Evolutionary conservation across 2,329 filamentous ascomycete species (phyloP).

Genomic region (Spiromastix sp.): DNA sequence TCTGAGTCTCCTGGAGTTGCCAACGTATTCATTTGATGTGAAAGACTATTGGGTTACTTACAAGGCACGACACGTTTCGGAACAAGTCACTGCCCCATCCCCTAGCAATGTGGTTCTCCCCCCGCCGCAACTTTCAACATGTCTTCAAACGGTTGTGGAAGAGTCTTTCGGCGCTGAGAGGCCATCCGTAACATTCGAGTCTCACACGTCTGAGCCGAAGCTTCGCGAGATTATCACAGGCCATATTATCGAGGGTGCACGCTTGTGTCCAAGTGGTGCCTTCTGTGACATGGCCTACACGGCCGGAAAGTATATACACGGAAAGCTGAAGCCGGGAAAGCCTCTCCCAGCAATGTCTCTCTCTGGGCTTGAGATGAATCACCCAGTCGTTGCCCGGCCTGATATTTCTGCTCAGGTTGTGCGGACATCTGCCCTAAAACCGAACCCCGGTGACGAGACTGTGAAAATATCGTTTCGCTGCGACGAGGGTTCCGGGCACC

Average conservation of each 20-base stretch:
- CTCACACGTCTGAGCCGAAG: conserved; percentile 12
- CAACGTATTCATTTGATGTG: conserved; percentile 57
- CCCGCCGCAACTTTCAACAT: conserved; percentile 1
- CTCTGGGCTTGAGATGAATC: conserved; percentile 14
- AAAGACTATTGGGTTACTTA: conserved; percentile 64
- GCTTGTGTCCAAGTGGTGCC: conserved; percentile 15
- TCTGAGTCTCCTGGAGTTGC: conserved; percentile 53
- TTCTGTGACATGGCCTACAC: conserved; percentile 20
- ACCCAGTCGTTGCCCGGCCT: conserved; percentile 13
- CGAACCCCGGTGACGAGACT: conserved; percentile 39
- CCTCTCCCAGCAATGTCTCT: conserved; percentile 13
- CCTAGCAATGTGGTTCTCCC: background rate
- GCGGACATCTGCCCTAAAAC: conserved; percentile 23
- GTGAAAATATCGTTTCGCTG: too few species aligned
- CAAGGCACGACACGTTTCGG: conserved; percentile 4
- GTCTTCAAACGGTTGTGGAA: conserved; percentile 11
- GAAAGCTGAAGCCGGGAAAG: conserved; percentile 8
- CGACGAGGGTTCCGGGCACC: too few species aligned
- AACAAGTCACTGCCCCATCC: conserved; percentile 9
- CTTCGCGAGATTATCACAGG: conserved; percentile 13
- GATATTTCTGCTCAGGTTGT: conserved; percentile 12
- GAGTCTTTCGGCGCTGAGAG: conserved; percentile 5
- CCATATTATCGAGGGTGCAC: conserved; percentile 16
- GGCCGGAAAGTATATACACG: conserved; percentile 10
- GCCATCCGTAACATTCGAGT: conserved; percentile 9